phyloP scores from a whole-genome alignment of 768 basidiomycete species.

The Artomyces pyxidatus region DNA sequence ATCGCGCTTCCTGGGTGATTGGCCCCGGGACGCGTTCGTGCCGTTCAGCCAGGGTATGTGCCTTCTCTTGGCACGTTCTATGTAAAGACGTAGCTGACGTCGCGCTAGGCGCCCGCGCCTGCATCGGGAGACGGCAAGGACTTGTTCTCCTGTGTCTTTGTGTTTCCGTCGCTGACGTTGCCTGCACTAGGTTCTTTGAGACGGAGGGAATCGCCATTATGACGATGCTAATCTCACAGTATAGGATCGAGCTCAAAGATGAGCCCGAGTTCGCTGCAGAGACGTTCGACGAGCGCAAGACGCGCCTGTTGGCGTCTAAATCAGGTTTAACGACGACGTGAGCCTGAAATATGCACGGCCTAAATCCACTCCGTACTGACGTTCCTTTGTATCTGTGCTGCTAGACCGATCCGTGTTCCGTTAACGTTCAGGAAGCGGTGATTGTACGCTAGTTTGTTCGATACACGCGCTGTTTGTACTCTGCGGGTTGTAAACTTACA shows the following conservation, averaged over 20 bases:
- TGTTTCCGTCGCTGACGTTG: neutral
- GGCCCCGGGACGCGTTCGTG: constrained; percentile 25
- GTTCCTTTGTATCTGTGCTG: too few species aligned
- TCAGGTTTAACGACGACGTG: constrained; percentile 2
- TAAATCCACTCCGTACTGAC: too few species aligned
- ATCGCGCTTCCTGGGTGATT: constrained; percentile 26
- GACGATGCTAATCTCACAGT: constrained; percentile 35
- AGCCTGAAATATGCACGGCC: too few species aligned
- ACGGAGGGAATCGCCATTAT: constrained; percentile 40
- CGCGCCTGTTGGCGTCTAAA: constrained; percentile 1
- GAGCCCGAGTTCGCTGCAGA: constrained; percentile 38
- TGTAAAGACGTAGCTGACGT: neutral
- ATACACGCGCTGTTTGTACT: too few species aligned
- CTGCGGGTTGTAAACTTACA: too few species aligned
- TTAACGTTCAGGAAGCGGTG: too few species aligned
- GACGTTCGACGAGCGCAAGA: constrained; percentile 35
- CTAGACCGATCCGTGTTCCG: too few species aligned
- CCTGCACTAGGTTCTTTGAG: constrained; percentile 35
- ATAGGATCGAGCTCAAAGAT: constrained; percentile 40
- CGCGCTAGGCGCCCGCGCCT: constrained; percentile 13
- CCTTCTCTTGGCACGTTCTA: neutral
- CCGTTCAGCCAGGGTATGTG: constrained; percentile 22
- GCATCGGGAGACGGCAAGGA: constrained; percentile 15
- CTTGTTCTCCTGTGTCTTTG: neutral
- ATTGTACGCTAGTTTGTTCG: too few species aligned